phyloP scores from a whole-genome alignment of 2,329 filamentous ascomycete genomes.

The Elsinoe ampelina region DNA sequence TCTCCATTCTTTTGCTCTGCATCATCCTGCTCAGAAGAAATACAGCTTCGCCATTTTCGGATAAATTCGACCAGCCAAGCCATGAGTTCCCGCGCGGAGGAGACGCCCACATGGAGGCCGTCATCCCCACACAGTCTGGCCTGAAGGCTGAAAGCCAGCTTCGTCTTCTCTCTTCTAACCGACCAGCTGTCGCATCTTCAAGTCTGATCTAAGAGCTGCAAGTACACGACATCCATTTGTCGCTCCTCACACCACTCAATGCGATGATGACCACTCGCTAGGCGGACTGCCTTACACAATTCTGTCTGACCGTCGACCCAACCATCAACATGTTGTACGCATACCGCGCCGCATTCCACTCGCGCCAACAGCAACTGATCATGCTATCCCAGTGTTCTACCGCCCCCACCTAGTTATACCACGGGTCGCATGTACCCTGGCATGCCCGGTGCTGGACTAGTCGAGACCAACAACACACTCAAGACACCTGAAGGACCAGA shows the following conservation, averaged over 20 bases:
- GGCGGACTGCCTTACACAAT: not conserved
- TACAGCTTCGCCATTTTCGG: not conserved
- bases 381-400: conserved; percentile 56
- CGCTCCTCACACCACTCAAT: not conserved
- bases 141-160: not conserved
- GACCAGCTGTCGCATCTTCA: not conserved
- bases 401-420: conserved; percentile 78
- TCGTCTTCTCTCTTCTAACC: not conserved
- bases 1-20: not conserved
- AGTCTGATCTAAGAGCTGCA: not conserved
- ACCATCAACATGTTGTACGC: not conserved
- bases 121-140: conserved; percentile 5
- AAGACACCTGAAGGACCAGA: conserved; percentile 71
- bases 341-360: not conserved
- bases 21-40: not conserved
- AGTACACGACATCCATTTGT: not conserved
- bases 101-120: not conserved
- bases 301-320: not conserved
- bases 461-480: conserved; percentile 90
- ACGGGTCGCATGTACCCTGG: conserved; percentile 61
- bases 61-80: conserved; percentile 5
- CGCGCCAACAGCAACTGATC: not conserved
- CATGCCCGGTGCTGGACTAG: conserved; percentile 56
- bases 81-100: not conserved
- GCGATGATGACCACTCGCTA: not conserved